Evolutionary conservation across 31 red algal genomes (phyloP).

Genomic region (Endocladia muricata): DNA sequence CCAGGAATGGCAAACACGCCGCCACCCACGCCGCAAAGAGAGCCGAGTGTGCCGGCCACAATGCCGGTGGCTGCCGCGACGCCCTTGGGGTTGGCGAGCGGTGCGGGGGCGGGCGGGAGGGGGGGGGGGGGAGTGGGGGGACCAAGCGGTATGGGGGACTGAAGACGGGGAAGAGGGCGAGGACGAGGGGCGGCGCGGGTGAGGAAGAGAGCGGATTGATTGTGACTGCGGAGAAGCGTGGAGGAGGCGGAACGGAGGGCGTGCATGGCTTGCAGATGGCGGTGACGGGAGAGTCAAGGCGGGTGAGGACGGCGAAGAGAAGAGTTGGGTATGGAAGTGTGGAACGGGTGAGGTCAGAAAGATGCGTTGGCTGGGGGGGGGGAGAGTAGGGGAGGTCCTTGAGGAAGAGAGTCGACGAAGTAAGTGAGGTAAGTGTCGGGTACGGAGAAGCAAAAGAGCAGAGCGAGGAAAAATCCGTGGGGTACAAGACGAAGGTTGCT

Average conservation of each 20-base stretch:
- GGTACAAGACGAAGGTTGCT: no score
- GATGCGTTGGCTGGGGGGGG: not conserved
- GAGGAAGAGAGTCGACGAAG: not conserved
- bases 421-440: no score
- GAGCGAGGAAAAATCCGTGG: no score
- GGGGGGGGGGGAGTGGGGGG: not conserved
- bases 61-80: not conserved
- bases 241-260: not conserved
- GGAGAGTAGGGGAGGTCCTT: not conserved
- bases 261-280: not conserved
- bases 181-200: not conserved
- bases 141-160: not conserved
- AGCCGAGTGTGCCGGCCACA: slow-evolving; percentile 27
- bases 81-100: not conserved
- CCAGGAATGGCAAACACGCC: slow-evolving; percentile 42
- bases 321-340: not conserved
- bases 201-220: not conserved
- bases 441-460: no score
- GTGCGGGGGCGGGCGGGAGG: not conserved
- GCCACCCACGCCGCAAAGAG: slow-evolving; percentile 45
- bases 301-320: not conserved
- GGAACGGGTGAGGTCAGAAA: not conserved
- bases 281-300: not conserved
- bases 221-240: not conserved
- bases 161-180: not conserved